These are phyloP conservation scores for Geosmithia flava DNA, from an alignment of 2,329 filamentous ascomycete genomes.

Conservation along the genomic window DNA sequence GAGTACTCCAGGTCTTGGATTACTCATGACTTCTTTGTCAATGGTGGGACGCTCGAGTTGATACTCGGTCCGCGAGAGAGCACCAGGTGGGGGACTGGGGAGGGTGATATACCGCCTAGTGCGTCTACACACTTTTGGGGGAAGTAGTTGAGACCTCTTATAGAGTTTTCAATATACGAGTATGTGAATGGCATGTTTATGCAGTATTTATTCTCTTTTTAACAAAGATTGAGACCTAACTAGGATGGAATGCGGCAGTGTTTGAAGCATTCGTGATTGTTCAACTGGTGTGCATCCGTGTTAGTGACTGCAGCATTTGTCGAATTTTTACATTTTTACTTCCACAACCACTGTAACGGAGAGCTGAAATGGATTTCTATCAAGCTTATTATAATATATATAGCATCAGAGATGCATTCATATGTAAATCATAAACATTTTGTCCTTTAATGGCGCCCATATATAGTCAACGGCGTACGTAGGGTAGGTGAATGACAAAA, in stretches of 20 bases:
- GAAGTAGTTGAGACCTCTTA: not conserved
- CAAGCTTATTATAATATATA: too few relatives aligned
- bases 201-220: not conserved
- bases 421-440: too few relatives aligned
- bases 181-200: not conserved
- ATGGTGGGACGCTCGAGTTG: constrained; percentile 45
- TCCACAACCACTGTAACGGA: not conserved
- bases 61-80: constrained; percentile 39
- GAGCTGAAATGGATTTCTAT: too few relatives aligned
- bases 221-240: not conserved
- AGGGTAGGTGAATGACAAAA: not conserved
- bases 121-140: constrained; percentile 4
- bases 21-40: constrained; percentile 43
- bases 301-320: not conserved
- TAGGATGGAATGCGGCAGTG: not conserved
- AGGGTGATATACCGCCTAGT: constrained; percentile 2
- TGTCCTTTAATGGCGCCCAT: too few relatives aligned
- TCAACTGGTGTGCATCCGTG: not conserved
- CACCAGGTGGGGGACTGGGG: constrained; percentile 3
- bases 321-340: not conserved
- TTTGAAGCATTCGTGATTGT: not conserved
- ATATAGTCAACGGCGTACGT: not conserved
- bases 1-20: constrained; percentile 47
- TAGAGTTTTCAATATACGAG: not conserved
- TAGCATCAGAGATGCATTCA: too few relatives aligned